phyloP scores from a whole-genome alignment of 2,329 filamentous ascomycete species.

The Cryphonectria naterciae region DNA sequence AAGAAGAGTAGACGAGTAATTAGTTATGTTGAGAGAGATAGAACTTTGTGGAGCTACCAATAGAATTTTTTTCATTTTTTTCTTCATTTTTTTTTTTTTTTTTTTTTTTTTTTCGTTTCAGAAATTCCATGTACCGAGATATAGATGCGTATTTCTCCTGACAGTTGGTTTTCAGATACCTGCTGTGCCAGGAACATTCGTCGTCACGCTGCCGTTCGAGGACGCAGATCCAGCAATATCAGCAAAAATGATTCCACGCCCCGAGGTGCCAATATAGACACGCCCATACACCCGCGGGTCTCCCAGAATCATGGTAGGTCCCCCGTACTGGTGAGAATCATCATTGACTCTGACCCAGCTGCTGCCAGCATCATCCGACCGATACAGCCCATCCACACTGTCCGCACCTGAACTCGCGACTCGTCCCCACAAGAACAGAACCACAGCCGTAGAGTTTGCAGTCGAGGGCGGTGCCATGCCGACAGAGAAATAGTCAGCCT shows the following conservation, averaged over 20 bases:
- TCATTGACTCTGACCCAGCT: constrained; percentile 20
- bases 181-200: constrained; percentile 12
- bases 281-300: constrained; percentile 19
- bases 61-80: neutral
- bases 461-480: constrained; percentile 1
- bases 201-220: neutral
- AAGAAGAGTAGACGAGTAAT: constrained; percentile 10
- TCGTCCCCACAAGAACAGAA: constrained; percentile 14
- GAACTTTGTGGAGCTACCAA: neutral
- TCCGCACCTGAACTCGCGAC: neutral
- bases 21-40: too few relatives aligned
- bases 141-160: neutral
- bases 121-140: too few relatives aligned
- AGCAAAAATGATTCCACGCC: constrained; percentile 18
- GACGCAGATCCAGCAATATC: constrained; percentile 16
- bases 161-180: constrained; percentile 8
- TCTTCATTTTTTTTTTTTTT: neutral
- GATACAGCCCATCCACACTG: constrained; percentile 11
- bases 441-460: constrained; percentile 9
- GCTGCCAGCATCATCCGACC: constrained; percentile 14
- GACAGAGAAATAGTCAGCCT: constrained; percentile 19
- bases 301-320: constrained; percentile 14
- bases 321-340: constrained; percentile 17
- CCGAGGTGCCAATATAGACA: constrained; percentile 13
- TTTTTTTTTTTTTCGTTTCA: neutral